These are phyloP conservation scores for Liriodendron chinense DNA, from an alignment of 164 flowering plant species.

Conservation along the genomic window DNA sequence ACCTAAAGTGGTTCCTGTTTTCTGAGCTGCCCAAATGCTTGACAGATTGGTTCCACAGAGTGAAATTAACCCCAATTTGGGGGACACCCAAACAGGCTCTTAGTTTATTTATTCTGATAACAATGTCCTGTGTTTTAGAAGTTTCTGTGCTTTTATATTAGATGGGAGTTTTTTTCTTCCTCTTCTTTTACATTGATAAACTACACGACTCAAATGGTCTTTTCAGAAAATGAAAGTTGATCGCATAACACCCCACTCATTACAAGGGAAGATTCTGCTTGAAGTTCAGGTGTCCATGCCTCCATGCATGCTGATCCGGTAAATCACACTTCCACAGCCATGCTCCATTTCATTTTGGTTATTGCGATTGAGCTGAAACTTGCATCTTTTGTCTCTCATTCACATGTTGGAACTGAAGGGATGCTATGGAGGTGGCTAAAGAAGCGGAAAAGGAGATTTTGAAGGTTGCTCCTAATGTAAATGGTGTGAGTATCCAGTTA, in stretches of 20 bases:
- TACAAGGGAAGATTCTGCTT: slow-evolving; percentile 64
- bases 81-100: background rate
- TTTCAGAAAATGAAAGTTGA: slow-evolving; percentile 67
- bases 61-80: background rate
- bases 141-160: background rate
- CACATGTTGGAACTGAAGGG: slow-evolving; percentile 31
- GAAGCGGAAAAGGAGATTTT: slow-evolving; percentile 60
- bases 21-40: no score
- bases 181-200: background rate
- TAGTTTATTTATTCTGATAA: background rate
- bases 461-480: slow-evolving; percentile 36
- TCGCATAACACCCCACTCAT: slow-evolving; percentile 55
- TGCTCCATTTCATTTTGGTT: background rate
- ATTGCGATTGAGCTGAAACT: background rate
- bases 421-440: slow-evolving; percentile 65
- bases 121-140: background rate
- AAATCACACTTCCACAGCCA: slow-evolving; percentile 4
- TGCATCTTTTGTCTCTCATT: background rate
- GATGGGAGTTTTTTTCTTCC: background rate
- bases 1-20: background rate
- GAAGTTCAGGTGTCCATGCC: slow-evolving; percentile 83
- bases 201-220: background rate
- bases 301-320: slow-evolving; percentile 51
- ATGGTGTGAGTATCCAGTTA: slow-evolving; percentile 55
- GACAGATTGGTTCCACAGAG: background rate